phyloP scores from a whole-genome alignment of 352 stramenopile species.

The Phytophthora quininea region DNA sequence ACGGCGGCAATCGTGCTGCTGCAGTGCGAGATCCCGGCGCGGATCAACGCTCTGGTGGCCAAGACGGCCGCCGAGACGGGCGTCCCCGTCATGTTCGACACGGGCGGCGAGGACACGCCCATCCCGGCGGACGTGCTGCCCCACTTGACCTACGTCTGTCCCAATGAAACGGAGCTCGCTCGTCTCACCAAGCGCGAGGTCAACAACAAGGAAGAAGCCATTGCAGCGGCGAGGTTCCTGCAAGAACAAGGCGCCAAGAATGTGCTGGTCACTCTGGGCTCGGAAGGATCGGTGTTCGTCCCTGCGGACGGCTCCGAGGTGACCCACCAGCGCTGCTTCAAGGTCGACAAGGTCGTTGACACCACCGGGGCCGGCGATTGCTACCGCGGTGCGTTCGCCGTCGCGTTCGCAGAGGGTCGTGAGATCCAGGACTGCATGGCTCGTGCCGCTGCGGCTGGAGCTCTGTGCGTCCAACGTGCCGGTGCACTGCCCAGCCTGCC shows the following conservation, averaged over 20 bases:
- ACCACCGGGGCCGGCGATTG: slow-evolving; percentile 84
- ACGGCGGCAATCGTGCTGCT: slow-evolving; percentile 67
- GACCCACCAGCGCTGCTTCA: slow-evolving; percentile 57
- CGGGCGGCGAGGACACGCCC: slow-evolving; percentile 67
- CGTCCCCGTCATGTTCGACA: slow-evolving; percentile 81
- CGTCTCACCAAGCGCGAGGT: slow-evolving; percentile 31
- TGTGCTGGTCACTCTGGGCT: slow-evolving; percentile 65
- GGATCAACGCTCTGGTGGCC: slow-evolving; percentile 62
- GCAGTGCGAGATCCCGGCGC: slow-evolving; percentile 71
- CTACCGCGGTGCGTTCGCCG: slow-evolving; percentile 76
- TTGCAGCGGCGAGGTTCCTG: slow-evolving; percentile 39
- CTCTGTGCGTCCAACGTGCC: slow-evolving; percentile 66
- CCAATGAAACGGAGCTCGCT: slow-evolving; percentile 68
- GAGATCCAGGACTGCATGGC: slow-evolving; percentile 57
- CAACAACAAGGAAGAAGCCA: slow-evolving; percentile 35
- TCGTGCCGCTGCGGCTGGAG: slow-evolving; percentile 61
- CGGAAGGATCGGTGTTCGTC: slow-evolving; percentile 68
- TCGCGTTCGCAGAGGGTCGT: slow-evolving; percentile 56
- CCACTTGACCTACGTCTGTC: slow-evolving; percentile 56
- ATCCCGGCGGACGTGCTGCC: slow-evolving; percentile 63
- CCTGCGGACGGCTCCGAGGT: slow-evolving; percentile 36
- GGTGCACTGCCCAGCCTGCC: slow-evolving; percentile 79
- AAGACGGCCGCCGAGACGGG: slow-evolving; percentile 47
- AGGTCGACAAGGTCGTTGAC: slow-evolving; percentile 71
- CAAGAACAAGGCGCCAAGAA: slow-evolving; percentile 31